Evolutionary conservation across 768 basidiomycete genomes (phyloP).

Genomic region (Suillus sp.): DNA sequence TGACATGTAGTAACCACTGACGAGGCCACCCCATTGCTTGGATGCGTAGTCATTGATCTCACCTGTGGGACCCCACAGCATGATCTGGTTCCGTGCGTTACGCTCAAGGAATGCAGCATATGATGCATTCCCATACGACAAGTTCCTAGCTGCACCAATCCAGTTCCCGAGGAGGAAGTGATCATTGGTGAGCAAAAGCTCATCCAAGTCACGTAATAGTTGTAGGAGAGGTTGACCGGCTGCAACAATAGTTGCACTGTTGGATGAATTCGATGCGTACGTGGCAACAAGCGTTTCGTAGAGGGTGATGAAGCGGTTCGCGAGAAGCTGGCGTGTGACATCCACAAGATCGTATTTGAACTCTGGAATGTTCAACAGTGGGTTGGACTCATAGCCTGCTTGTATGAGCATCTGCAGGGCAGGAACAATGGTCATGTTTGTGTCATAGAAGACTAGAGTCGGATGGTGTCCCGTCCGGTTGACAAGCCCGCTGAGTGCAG

Average conservation of each 20-base stretch:
- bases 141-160: conserved; percentile 37
- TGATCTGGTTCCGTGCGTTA: conserved; percentile 44
- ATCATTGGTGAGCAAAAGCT: conserved; percentile 33
- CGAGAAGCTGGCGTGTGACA: conserved; percentile 41
- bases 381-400: conserved; percentile 20
- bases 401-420: conserved; percentile 70
- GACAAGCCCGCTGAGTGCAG: conserved; percentile 37
- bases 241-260: conserved; percentile 23
- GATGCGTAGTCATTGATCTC: conserved; percentile 46
- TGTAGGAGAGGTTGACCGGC: conserved; percentile 32
- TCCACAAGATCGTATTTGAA: conserved; percentile 44
- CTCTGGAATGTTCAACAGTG: conserved; percentile 31
- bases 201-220: conserved; percentile 38
- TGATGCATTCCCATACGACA: conserved; percentile 31
- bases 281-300: conserved; percentile 34
- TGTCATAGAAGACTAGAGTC: conserved; percentile 40
- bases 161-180: conserved; percentile 39
- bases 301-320: conserved; percentile 38
- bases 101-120: conserved; percentile 41
- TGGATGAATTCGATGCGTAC: conserved; percentile 28
- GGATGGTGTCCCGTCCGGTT: conserved; percentile 35
- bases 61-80: conserved; percentile 45
- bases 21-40: conserved; percentile 45
- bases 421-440: conserved; percentile 64
- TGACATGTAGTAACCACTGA: conserved; percentile 37